Evolutionary conservation across 2,329 filamentous ascomycete species (phyloP), one percentile per base, ranked within the genome.

Genomic region (Pleoardoris graminearum): DNA sequence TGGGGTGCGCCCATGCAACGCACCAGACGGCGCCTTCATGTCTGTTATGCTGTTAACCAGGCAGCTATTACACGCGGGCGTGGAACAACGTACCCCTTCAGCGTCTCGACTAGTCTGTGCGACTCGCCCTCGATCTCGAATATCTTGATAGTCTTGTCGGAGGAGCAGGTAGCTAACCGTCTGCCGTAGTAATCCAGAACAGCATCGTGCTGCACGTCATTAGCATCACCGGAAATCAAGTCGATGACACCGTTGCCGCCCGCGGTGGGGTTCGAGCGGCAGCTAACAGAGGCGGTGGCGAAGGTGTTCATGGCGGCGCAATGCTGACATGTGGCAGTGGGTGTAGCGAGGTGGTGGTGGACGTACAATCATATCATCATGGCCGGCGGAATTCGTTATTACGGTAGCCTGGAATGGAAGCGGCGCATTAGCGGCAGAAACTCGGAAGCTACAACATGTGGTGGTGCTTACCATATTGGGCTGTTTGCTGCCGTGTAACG

Each of bases 351-450:
- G 16, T 17, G 49, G 19, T 51, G 29, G 50, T 47, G 29, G 63
- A 85, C 90, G 70, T 91, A 97, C 93, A 84, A 99, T 97, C 93
- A 97, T 97, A 75, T 97, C 93, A 88, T 97, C 93, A 80, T 99
- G 94, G 71, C 89, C 88, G 57, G 88, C 88, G 57, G 88, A 89
- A 76, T 90, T 91, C 61, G 88, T 84, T 76, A 92, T 91, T 68
- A 90, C 85, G 80, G 92, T 89, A 54, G 88, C 83, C 86, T 88
- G 56, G 47, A 61, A 61, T 58, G 58, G 29, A 53, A 58, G 63
- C 39, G 57, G 60, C 58, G 56, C 59, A 59, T 71, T 65, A 71
- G 68, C 61, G 61, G 63, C 53, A 46, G 39, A 62, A 65, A 53
- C 54, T 64, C 55, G 63, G 62, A 61, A 62, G 57, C 48, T 48